Percentiles rank a stretch among this genome's conserved stretches.
Conservation (phyloP, 192 early-diverging fungal genomes). For the Coemansia sp. region DNA sequence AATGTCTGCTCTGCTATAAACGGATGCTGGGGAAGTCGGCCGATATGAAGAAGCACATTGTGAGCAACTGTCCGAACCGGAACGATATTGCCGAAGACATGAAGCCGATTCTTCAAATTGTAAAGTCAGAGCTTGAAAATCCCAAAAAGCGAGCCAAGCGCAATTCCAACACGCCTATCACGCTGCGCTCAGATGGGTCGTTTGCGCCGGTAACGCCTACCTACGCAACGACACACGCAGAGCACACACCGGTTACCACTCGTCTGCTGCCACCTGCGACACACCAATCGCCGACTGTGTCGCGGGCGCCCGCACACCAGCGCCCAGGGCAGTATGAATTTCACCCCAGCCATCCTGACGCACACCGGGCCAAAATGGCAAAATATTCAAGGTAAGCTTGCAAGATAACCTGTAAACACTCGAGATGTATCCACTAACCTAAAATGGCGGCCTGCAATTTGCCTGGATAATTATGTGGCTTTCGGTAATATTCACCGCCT, state of each 20-base stretch:
- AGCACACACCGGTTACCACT: constrained; percentile 4
- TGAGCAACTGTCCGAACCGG: constrained; percentile 40
- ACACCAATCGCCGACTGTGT: constrained; percentile 2
- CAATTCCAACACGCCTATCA: constrained; percentile 43
- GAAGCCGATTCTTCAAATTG: constrained; percentile 49
- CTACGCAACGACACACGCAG: constrained; percentile 8
- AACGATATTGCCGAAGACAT: constrained; percentile 40
- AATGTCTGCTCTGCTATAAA: constrained; percentile 53
- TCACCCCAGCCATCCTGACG: constrained; percentile 12
- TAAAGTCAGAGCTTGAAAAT: constrained; percentile 47
- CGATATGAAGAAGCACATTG: constrained; percentile 56
- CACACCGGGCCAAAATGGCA: constrained; percentile 36
- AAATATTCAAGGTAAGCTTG: constrained; percentile 43
- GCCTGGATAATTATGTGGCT: constrained; percentile 17
- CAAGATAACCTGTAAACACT: background rate
- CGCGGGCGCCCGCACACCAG: constrained; percentile 20
- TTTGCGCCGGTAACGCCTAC: constrained; percentile 32
- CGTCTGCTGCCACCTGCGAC: constrained; percentile 11
- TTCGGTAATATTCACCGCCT: constrained; percentile 14
- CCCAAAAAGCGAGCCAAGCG: constrained; percentile 56
- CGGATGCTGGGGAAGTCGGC: constrained; percentile 56
- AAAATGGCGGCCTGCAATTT: constrained; percentile 6
- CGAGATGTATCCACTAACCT: background rate
- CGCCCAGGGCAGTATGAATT: constrained; percentile 31
- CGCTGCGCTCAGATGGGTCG: constrained; percentile 42